Evolutionary conservation across 108 stramenopile genomes (phyloP), one percentile per base, ranked within the genome.

Genomic region (Fragilaria radians): DNA sequence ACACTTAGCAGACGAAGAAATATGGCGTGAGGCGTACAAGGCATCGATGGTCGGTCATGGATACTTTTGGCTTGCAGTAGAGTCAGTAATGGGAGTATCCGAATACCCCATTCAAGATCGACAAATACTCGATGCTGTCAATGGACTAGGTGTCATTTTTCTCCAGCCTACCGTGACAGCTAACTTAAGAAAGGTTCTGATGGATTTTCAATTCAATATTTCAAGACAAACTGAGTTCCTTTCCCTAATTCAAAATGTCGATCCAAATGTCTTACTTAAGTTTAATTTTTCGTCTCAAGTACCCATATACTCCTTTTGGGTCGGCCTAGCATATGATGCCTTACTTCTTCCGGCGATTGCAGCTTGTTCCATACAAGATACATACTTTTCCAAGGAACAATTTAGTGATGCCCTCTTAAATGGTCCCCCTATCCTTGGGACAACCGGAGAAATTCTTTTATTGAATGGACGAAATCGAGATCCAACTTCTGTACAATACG

Each of bases 11-110:
- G 23, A 51, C 19, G 50, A 24, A 21, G 17, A 51, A 26, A 21
- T 73, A 32, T 52, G 67, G 62, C 31, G 32, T 25, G 66, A 62
- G 52, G 72, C 62, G 18, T 32, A 36, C 26, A 49, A 56, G 23
- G 50, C 52, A 25, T 52, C 61, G 45, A 73, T 73, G 21, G 67
- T 55, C 28, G 72, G 72, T n/a, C 60, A 57, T 0, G 23, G 46
- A n/a, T 64, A 72, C 23, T 66, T 30, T 21, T 73, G 72, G 72
- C n/a, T 73, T 18, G 50, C 68, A 24, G 46, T 46, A 30, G 72
- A 67, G 36, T 24, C 70, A 23, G 65, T 27, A 28, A 29, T 71
- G 11, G 66, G 67, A 7, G 23, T 7, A 21, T 19, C 7, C 7
- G 36, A 42, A 14, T 42, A 11, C 36, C 11, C 7, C 36, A 14